A percentile compares a stretch with the other conserved stretches of the same genome.
These are phyloP conservation scores for Tympanopsis confertula DNA, from an alignment of 2,329 filamentous ascomycete genomes.

Conservation along the genomic window DNA sequence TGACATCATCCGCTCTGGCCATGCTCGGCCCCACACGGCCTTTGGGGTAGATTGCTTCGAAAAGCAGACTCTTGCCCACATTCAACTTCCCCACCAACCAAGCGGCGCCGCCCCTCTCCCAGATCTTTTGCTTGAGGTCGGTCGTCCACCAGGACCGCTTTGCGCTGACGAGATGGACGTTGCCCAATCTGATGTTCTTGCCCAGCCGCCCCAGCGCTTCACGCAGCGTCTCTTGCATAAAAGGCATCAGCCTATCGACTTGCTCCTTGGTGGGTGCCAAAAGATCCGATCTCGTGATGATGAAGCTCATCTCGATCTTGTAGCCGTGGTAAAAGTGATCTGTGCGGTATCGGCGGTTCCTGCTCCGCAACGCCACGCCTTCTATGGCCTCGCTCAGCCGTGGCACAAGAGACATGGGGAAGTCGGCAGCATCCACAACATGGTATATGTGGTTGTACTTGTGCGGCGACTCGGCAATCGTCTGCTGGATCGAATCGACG, in stretches of 20 bases:
- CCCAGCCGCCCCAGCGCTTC: constrained; percentile 60
- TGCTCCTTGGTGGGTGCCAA: constrained; percentile 73
- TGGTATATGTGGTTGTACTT: constrained; percentile 93
- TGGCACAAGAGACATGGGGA: constrained; percentile 84
- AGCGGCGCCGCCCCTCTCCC: constrained; percentile 68
- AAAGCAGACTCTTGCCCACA: constrained; percentile 89
- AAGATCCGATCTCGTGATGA: constrained; percentile 81
- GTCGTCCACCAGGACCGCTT: constrained; percentile 85
- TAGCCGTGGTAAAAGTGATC: constrained; percentile 55
- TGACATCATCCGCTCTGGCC: neutral
- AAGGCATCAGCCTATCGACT: constrained; percentile 78
- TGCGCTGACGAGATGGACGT: constrained; percentile 76
- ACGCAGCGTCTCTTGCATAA: constrained; percentile 65
- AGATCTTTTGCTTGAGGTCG: constrained; percentile 75
- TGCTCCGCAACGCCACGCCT: constrained; percentile 63
- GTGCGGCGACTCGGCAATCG: constrained; percentile 78
- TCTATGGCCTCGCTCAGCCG: constrained; percentile 60
- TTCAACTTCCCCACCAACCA: constrained; percentile 99
- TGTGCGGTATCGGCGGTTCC: constrained; percentile 65
- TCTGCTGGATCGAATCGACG: constrained; percentile 69
- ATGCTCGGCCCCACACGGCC: constrained; percentile 44
- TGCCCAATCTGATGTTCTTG: constrained; percentile 69
- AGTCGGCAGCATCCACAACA: constrained; percentile 87
- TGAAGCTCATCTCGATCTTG: constrained; percentile 72
- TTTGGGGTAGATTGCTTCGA: constrained; percentile 78